phyloP scores from a whole-genome alignment of 1,284 basidiomycete genomes.

The Ustilago bromivora region DNA sequence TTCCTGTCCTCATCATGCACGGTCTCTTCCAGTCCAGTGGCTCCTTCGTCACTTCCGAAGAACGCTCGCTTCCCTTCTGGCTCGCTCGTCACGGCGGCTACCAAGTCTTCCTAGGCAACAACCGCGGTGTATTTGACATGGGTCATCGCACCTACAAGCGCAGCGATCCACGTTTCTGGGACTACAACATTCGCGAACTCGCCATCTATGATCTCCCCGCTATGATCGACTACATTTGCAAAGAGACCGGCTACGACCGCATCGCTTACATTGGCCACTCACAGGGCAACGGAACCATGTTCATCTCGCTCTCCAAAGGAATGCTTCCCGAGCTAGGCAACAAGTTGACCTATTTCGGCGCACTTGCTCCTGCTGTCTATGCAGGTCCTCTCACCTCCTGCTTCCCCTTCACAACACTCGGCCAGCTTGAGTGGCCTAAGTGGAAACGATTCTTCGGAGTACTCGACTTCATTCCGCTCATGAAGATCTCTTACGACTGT shows the following conservation, averaged over 20 bases:
- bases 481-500: conserved; percentile 75
- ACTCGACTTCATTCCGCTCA: conserved; percentile 76
- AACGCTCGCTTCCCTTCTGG: conserved; percentile 76
- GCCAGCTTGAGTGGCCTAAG: conserved; percentile 72
- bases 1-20: conserved; percentile 76
- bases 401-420: conserved; percentile 73
- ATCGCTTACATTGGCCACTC: conserved; percentile 75
- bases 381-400: conserved; percentile 75
- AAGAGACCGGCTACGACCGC: conserved; percentile 75
- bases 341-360: conserved; percentile 75
- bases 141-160: conserved; percentile 73
- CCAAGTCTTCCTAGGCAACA: conserved; percentile 77
- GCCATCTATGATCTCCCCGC: conserved; percentile 77
- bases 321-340: conserved; percentile 75
- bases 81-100: conserved; percentile 74
- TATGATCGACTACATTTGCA: conserved; percentile 75
- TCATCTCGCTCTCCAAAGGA: conserved; percentile 71
- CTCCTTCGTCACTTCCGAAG: conserved; percentile 76
- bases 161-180: conserved; percentile 76
- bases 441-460: conserved; percentile 76
- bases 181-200: conserved; percentile 76
- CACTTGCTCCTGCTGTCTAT: conserved; percentile 76
- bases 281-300: conserved; percentile 74
- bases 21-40: conserved; percentile 77
- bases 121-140: conserved; percentile 76